Evolutionary conservation across 306 rosid species (phyloP).

Genomic region (Dryas drummondii): DNA sequence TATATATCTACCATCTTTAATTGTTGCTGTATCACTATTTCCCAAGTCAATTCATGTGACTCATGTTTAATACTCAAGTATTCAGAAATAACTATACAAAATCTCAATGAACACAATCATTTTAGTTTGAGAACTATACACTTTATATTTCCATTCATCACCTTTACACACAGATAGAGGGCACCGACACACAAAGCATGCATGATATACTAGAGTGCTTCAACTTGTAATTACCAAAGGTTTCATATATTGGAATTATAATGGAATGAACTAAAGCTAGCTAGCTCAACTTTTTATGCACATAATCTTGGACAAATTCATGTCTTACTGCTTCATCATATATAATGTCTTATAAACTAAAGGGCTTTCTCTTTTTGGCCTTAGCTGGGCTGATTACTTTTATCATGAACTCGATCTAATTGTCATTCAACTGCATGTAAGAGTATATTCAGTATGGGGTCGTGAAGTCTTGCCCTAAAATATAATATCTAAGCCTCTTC

Average conservation of each 20-base stretch:
- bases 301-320: not conserved
- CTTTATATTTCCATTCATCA: no score
- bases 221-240: constrained; percentile 1
- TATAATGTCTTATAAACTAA: not conserved
- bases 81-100: not conserved
- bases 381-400: not conserved
- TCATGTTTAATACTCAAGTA: not conserved
- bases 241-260: not conserved
- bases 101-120: not conserved
- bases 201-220: not conserved
- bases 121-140: not conserved
- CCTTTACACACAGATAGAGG: no score
- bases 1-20: not conserved
- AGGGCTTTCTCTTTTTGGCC: not conserved
- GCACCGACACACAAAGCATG: no score
- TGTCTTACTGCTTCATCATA: not conserved
- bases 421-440: not conserved
- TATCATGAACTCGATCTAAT: not conserved
- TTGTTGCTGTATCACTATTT: not conserved
- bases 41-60: not conserved
- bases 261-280: not conserved
- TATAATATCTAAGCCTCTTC: no score
- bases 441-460: no score
- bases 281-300: not conserved
- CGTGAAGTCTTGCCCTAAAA: no score